phyloP scores from a whole-genome alignment of 2,329 filamentous ascomycete genomes.

The Aspergillus nomiae region DNA sequence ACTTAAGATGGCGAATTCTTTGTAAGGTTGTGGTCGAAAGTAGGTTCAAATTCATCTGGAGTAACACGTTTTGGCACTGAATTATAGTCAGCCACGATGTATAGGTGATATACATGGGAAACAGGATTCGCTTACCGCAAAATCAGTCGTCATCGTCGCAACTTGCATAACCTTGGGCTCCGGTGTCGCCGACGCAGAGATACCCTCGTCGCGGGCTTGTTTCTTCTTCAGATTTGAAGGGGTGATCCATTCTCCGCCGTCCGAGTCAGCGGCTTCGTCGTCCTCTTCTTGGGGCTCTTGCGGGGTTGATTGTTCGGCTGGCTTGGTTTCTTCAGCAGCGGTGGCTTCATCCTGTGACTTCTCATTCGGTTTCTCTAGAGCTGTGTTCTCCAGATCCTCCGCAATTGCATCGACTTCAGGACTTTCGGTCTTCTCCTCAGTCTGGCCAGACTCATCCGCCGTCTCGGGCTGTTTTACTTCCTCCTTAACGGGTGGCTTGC shows the following conservation, averaged over 20 bases:
- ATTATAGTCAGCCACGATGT: neutral
- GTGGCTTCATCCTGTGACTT: conserved; percentile 29
- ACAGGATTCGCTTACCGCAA: conserved; percentile 66
- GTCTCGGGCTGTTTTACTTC: conserved; percentile 37
- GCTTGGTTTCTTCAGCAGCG: conserved; percentile 21
- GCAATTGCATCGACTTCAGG: conserved; percentile 32
- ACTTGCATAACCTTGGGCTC: conserved; percentile 73
- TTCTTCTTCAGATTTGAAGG: conserved; percentile 87
- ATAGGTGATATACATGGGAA: neutral
- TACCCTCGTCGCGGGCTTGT: conserved; percentile 66
- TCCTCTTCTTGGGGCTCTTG: conserved; percentile 29
- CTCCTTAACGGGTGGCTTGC: conserved; percentile 58
- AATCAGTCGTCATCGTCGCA: conserved; percentile 92
- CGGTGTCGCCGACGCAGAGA: conserved; percentile 50
- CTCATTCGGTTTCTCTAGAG: conserved; percentile 31
- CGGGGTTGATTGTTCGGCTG: conserved; percentile 21
- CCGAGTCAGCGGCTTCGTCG: conserved; percentile 46
- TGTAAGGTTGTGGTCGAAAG: conserved; percentile 72
- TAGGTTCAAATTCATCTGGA: conserved; percentile 92
- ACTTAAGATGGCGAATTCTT: conserved; percentile 81
- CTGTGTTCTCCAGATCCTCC: conserved; percentile 29
- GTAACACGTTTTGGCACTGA: conserved; percentile 76
- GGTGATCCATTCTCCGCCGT: conserved; percentile 84
- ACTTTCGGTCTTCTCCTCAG: conserved; percentile 20
- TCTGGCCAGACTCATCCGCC: conserved; percentile 21